Percentiles rank a stretch among this genome's conserved stretches.
phyloP scores from a whole-genome alignment of 2,329 filamentous ascomycete genomes.

The Botryotinia convoluta region DNA sequence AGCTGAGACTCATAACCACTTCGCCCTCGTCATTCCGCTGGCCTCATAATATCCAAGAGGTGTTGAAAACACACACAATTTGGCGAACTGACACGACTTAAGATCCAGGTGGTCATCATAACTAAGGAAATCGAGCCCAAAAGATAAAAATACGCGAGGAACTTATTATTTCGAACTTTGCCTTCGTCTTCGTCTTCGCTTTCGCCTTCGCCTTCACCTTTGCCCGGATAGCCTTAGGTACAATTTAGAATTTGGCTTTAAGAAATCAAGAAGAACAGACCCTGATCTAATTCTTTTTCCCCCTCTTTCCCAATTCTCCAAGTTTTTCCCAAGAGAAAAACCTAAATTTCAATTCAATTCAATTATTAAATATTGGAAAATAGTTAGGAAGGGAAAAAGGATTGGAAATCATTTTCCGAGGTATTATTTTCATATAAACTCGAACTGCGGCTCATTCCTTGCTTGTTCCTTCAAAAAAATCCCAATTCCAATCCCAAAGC shows the following conservation, averaged over 20 bases:
- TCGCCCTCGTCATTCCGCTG: neutral
- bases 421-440: neutral
- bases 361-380: neutral
- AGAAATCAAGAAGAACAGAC: conserved; percentile 8
- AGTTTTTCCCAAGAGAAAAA: neutral
- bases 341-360: neutral
- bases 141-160: conserved; percentile 11
- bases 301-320: neutral
- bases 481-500: neutral
- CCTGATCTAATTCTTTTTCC: neutral
- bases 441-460: conserved; percentile 17
- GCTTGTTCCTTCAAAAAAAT: neutral
- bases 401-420: neutral
- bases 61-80: neutral
- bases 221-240: neutral
- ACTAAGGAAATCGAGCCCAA: neutral
- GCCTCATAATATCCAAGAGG: conserved; percentile 2
- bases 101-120: neutral
- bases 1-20: neutral
- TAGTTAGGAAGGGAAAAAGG: neutral
- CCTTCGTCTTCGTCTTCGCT: neutral
- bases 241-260: neutral
- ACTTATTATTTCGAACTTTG: conserved; percentile 2
- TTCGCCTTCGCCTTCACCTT: neutral
- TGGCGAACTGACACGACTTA: neutral